Conservation (phyloP, 352 stramenopile species). For the Pythium aquatile region DNA sequence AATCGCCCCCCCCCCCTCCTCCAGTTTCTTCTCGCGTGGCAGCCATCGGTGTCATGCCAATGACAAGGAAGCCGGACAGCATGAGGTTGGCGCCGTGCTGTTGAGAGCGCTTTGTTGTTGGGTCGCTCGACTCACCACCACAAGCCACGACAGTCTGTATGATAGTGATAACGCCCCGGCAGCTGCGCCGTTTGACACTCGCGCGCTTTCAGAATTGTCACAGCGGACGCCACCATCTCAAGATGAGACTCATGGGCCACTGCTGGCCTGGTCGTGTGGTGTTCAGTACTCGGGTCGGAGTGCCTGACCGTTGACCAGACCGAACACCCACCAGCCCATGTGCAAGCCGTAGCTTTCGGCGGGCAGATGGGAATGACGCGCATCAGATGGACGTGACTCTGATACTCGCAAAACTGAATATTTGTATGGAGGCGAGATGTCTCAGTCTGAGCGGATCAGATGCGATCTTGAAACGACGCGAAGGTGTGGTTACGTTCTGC, state of each 20-base stretch:
- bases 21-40: neutral
- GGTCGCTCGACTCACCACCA: too few species aligned
- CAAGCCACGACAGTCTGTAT: too few species aligned
- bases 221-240: neutral
- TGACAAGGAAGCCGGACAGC: neutral
- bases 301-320: too few species aligned
- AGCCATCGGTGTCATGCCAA: neutral
- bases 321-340: neutral
- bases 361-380: neutral
- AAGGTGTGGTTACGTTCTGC: neutral
- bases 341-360: neutral
- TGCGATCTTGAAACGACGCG: constrained; percentile 6
- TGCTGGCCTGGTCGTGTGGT: too few species aligned
- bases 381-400: neutral
- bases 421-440: neutral
- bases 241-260: neutral
- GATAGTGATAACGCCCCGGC: too few species aligned
- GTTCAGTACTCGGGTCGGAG: too few species aligned
- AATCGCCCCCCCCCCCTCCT: neutral
- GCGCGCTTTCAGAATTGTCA: neutral
- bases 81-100: neutral
- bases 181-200: neutral
- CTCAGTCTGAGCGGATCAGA: constrained; percentile 1
- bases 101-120: too few species aligned
- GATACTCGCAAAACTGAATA: neutral